Evolutionary conservation across 1,284 basidiomycete species (phyloP), one percentile per base, ranked within the genome.

Genomic region (Ustilago sp.): DNA sequence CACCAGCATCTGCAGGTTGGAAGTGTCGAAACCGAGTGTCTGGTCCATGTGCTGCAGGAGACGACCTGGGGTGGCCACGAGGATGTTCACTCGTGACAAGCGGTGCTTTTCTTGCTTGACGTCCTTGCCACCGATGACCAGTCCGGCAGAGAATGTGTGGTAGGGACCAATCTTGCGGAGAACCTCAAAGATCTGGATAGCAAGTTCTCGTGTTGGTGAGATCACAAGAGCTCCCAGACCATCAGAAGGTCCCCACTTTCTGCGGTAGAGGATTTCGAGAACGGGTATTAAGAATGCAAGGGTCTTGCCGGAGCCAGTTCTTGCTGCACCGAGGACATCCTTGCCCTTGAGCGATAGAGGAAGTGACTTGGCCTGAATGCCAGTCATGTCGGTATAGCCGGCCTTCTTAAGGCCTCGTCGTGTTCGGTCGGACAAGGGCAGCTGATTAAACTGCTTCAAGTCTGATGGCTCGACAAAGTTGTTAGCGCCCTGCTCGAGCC

Each of bases 21-120:
- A 92, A 41, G 91, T 91, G 71, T 96, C 94, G 80, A 99, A 98
- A 1, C 95, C 95, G 56, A 95, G 90, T 0, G 97, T 98, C 87
- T 98, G 95, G 85, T 99, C 97, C 91, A 99, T 93, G 86, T 99
- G 97, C 85, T 99, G 97, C 60, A 99, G 88, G 35, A 99, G 88
- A 61, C 97, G 90, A 17, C 96, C 97, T 0, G 96, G 96, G 2
- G 97, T 98, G 2, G 96, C 95, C 23, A 99, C 93, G 32, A 99
- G 90, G 68, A 99, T 97, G 85, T 99, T 99, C 95, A 99, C 98
- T 56, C 93, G 90, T 13, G 91, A 90, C 50, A 99, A 86, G 13
- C 97, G 79, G 53, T 82, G 82, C 62, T 91, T 89, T 86, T 99
- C 97, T 79, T 96, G 94, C 86, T 95, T 95, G 59, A 99, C 86